Base-by-base conservation (phyloP, 768 basidiomycete species). In the Lactifluus volemus region DNA sequence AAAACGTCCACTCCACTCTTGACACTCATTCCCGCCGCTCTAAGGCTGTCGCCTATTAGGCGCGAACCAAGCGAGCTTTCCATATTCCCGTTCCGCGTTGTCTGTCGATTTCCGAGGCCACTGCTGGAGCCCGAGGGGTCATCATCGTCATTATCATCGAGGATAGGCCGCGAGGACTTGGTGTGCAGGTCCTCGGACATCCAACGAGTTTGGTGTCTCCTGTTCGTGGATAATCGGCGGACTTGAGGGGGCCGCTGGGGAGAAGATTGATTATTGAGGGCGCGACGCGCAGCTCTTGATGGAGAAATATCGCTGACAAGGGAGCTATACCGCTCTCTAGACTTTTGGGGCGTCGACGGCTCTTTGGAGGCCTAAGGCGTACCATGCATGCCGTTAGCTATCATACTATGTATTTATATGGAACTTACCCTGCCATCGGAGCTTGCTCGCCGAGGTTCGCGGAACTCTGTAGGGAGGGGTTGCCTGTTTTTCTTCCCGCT, bases 61-160 rank as follows among this genome's bases (percentile, higher is more conserved):
- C 79, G 84, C 59, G 86, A 72, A 11, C 81, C 78, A 15, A 86
- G 69, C 8, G 83, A 76, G 68, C 81, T 87, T 73, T 90, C 89
- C 3, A 83, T 85, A 68, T 86, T 89, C 5, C 88, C 88, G 0
- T 79, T 80, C 39, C 88, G 75, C 15, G 79, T 69, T 34, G 77
- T 77, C 68, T 88, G 88, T 47, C 79, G 73, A 30, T 81, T 73
- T 32, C 84, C 86, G 32, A 53, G 49, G 10, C 52, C 58, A 30
- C 47, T 59, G 36, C 55, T 44, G 15, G 69, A 68, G 36, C 55
- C 50, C 3, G 49, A 34, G 0, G 59, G 69, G 5, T 62, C 56
- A 21, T 69, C 69, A 0, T 70, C 66, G 3, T 72, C 69, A 14
- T 70, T 69, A 11, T 67, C 66, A 54, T 69, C 69, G 36, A 65